Evolutionary conservation across 169 alveolate species (phyloP), one percentile per base, ranked within the genome.

Genomic region (Eimeria necatrix): DNA sequence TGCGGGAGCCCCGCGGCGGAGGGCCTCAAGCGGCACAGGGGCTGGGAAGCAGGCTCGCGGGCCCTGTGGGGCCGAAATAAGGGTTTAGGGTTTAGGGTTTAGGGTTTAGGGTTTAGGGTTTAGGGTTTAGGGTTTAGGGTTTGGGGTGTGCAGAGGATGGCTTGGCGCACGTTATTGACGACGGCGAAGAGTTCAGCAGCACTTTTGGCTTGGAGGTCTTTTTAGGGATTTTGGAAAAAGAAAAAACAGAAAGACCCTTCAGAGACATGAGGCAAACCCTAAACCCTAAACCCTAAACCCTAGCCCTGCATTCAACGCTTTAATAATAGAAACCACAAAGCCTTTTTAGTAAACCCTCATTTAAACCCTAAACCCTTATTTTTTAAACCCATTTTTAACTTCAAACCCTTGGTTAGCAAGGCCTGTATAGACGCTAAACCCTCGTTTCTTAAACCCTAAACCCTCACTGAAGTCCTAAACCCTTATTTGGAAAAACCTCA

Each of bases 91-190:
- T 61, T 4, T 61, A 61, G 73, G 73, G 73, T 61, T 61, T 61
- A 64, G 76, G 76, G 76, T 64, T 64, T 64, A 64, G 32, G 16
- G 52, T 26, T 26, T 71, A 26, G 52, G 52, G 52, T 71, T 71
- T 71, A 71, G 81, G 81, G 52, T 68, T 22, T 20, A 68, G 49
- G 78, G 78, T 68, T 68, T 68, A 18, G n/a, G n/a, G 84, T 24
- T 24, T 18, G n/a, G 24, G 84, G 52, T 26, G 71, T n/a, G 61
- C 86, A 88, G 94, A 48, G 20, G 95, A 32, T 12, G 95, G 95
- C n/a, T 22, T 91, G 4, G 95, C 91, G 6, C 95, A 91, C 84
- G 91, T 91, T 20, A 91, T 91, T 24, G 95, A 91, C 9, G 91
- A 81, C 26, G 86, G 91, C 61, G 56, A 64, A 24, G 88, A 53